Percentiles rank a stretch among this genome's conserved stretches.
phyloP scores from a whole-genome alignment of 2,329 filamentous ascomycete genomes.

The Ceratocystis albifundus region DNA sequence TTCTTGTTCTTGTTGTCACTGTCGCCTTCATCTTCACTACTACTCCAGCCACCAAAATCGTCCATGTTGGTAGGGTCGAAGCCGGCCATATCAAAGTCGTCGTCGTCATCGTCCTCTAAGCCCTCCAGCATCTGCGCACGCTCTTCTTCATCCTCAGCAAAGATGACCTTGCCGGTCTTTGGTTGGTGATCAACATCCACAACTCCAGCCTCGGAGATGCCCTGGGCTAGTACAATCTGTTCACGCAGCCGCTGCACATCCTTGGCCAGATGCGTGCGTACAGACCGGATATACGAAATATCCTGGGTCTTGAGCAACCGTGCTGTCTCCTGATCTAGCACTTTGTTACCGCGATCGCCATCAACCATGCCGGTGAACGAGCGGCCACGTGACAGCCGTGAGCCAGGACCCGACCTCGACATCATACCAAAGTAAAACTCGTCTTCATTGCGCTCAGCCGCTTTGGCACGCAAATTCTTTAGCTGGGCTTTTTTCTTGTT shows the following conservation, averaged over 20 bases:
- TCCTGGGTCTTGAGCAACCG: conserved; percentile 59
- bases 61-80: conserved; percentile 24
- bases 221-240: conserved; percentile 38
- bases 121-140: conserved; percentile 29
- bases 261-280: conserved; percentile 48
- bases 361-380: conserved; percentile 45
- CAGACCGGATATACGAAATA: conserved; percentile 51
- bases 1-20: conserved; percentile 37
- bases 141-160: conserved; percentile 29
- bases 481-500: conserved; percentile 53
- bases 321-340: conserved; percentile 45
- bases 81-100: conserved; percentile 22
- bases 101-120: conserved; percentile 29
- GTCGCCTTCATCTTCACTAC: conserved; percentile 30
- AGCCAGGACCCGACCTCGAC: conserved; percentile 46
- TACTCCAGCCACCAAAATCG: conserved; percentile 23
- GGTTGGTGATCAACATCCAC: neutral
- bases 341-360: conserved; percentile 46
- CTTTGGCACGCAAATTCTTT: conserved; percentile 49
- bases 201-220: conserved; percentile 23
- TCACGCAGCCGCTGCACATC: conserved; percentile 47
- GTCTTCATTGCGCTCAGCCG: conserved; percentile 56
- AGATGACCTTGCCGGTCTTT: conserved; percentile 33
- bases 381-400: conserved; percentile 39
- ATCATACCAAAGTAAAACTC: conserved; percentile 64